These are phyloP conservation scores for Fragilariopsis cylindrus DNA, from an alignment of 108 stramenopile genomes.

Conservation along the genomic window DNA sequence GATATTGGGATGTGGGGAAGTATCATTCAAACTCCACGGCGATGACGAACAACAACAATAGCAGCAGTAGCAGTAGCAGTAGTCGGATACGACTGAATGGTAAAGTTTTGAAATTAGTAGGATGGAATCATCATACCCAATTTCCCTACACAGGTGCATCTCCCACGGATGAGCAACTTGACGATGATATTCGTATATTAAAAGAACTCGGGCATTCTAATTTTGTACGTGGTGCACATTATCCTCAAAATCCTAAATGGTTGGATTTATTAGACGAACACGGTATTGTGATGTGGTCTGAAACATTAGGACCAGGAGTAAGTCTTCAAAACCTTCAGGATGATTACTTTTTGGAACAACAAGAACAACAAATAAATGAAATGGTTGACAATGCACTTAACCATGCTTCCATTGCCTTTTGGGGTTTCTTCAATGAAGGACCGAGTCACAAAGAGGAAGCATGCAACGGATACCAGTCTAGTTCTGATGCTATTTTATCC, in stretches of 20 bases:
- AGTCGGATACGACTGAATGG: conserved; percentile 40
- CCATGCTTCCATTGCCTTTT: conserved; percentile 48
- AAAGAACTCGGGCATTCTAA: conserved; percentile 27
- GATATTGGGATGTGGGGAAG: conserved; percentile 21
- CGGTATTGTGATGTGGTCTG: conserved; percentile 47
- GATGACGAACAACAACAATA: not conserved
- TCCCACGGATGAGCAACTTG: conserved; percentile 38
- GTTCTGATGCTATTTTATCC: conserved; percentile 20
- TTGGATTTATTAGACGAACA: conserved; percentile 45
- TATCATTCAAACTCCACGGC: not conserved
- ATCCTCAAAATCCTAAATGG: conserved; percentile 53
- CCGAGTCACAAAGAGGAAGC: conserved; percentile 21
- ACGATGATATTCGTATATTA: conserved; percentile 31
- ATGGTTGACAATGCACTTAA: conserved; percentile 49
- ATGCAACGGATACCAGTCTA: conserved; percentile 35
- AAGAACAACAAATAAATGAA: conserved; percentile 40
- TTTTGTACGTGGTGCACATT: conserved; percentile 50
- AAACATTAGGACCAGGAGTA: conserved; percentile 45
- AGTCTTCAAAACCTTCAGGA: conserved; percentile 19
- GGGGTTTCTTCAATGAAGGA: conserved; percentile 54
- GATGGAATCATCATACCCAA: conserved; percentile 53
- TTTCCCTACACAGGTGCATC: conserved; percentile 43
- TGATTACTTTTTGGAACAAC: conserved; percentile 31
- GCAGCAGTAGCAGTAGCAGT: not conserved
- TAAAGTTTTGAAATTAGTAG: conserved; percentile 38